Conservation (phyloP, 148 eudicot species). For the Talinum fruticosum region DNA sequence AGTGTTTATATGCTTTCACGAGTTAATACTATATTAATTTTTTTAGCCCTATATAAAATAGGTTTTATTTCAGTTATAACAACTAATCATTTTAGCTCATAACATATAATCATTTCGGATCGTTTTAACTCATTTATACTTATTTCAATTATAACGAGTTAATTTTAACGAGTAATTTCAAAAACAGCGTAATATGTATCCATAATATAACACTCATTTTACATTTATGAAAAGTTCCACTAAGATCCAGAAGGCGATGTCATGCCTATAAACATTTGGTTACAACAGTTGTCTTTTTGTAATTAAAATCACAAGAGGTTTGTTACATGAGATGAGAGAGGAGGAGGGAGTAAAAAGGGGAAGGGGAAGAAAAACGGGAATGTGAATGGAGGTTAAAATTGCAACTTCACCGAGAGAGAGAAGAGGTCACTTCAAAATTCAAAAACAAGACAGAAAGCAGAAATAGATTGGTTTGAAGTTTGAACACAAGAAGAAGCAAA, state of each 20-base stretch:
- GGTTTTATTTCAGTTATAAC: too few relatives aligned
- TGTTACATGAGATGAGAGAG: slow-evolving; percentile 18
- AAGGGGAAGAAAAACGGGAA: background rate
- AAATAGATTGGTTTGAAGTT: slow-evolving; percentile 11
- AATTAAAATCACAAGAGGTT: slow-evolving; percentile 17
- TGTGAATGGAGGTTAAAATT: slow-evolving; percentile 2
- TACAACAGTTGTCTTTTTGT: slow-evolving; percentile 25
- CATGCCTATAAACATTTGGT: slow-evolving; percentile 16
- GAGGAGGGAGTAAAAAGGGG: background rate
- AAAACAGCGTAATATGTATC: too few relatives aligned
- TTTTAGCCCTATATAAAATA: too few relatives aligned
- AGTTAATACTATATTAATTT: too few relatives aligned
- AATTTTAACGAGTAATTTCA: too few relatives aligned
- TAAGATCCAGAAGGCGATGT: slow-evolving; percentile 23
- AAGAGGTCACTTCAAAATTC: slow-evolving; percentile 20
- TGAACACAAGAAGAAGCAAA: slow-evolving; percentile 7
- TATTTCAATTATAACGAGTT: too few relatives aligned
- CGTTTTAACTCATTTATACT: too few relatives aligned
- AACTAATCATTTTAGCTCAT: too few relatives aligned
- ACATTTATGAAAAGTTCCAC: too few relatives aligned
- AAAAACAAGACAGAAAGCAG: slow-evolving; percentile 19
- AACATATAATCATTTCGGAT: too few relatives aligned
- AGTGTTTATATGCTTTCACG: too few relatives aligned
- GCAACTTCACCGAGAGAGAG: slow-evolving; percentile 18
- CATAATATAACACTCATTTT: too few relatives aligned